Conservation (phyloP, 2,329 filamentous ascomycete genomes). For the Aspergillus sergii region DNA sequence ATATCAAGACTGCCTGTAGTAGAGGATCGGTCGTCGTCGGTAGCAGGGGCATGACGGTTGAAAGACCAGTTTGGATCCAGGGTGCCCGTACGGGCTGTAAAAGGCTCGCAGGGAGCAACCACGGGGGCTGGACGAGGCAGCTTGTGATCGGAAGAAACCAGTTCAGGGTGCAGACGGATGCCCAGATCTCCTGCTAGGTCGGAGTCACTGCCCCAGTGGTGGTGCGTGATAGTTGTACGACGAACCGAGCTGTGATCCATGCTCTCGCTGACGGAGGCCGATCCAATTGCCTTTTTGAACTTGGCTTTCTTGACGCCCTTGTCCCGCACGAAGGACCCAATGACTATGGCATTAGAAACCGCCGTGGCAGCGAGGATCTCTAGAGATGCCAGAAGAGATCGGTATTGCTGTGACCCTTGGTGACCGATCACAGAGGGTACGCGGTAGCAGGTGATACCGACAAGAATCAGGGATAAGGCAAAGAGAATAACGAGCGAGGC, state of each 20-base stretch:
- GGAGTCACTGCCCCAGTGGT: conserved; percentile 86
- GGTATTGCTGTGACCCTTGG: conserved; percentile 77
- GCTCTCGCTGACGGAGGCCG: conserved; percentile 53
- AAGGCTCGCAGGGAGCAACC: conserved; percentile 35
- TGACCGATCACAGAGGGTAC: conserved; percentile 74
- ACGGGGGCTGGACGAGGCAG: conserved; percentile 43
- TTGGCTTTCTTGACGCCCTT: conserved; percentile 86
- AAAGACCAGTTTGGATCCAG: conserved; percentile 40
- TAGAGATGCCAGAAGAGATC: conserved; percentile 84
- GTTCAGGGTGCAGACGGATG: conserved; percentile 62
- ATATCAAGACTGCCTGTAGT: conserved; percentile 34
- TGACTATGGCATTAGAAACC: conserved; percentile 83
- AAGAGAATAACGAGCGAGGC: conserved; percentile 78
- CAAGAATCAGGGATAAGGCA: conserved; percentile 77
- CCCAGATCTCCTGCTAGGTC: conserved; percentile 83
- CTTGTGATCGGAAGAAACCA: conserved; percentile 42
- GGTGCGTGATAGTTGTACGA: conserved; percentile 62
- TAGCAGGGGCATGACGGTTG: conserved; percentile 20
- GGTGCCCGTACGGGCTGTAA: conserved; percentile 29
- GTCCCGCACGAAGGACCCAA: conserved; percentile 91
- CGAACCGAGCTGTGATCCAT: conserved; percentile 42
- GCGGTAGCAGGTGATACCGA: conserved; percentile 77
- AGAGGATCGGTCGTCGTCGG: conserved; percentile 33
- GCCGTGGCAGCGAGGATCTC: conserved; percentile 87
- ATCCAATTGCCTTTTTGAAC: conserved; percentile 58